Evolutionary conservation across 305 asterid species (phyloP), one percentile per base, ranked within the genome.

Genomic region (Ajuga reptans): DNA sequence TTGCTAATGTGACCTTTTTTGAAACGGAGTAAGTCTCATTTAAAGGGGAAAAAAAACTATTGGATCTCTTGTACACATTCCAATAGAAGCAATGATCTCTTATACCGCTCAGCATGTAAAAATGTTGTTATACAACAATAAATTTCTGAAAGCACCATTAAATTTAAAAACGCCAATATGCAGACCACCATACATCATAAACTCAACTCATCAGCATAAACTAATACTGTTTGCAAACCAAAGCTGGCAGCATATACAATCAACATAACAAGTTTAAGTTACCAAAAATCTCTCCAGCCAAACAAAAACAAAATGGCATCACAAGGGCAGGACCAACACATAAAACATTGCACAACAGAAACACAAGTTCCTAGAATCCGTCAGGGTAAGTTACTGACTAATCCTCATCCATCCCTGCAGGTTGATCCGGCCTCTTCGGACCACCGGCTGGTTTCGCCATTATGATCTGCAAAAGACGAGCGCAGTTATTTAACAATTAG

Each of bases 381-480:
- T 71, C 51, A 17, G 37, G 21, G 16, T 5, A 37, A 17, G 10
- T 29, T 27, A 55, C 17, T 1, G 21, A 14, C 33, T 68, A 75
- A 68, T 79, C 83, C 74, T 79, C 83, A 21, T 79, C 83, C 78
- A 68, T 72, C 51, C 59, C 83, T 9, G 70, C 77, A 29, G 58
- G 51, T 4, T 41, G 69, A 14, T 54, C 34, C 33, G 60, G 53
- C 56, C 64, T 60, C 72, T 16, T 84, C 3, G 97, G 97, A 55
- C 98, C 98, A 71, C 98, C 98, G 50, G 98, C 97, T 52, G 96
- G 98, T 79, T 90, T 92, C 64, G 98, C 84, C 97, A 92, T 90
- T 72, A 92, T 92, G 77, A 92, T 90, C 98, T 92, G 87, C 82
- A 67, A 77, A 47, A 37, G 6, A 39, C 3, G 1, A 9, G 3